Evolutionary conservation across 208 protist genomes (phyloP), one percentile per base, ranked within the genome.

Genomic region (Trypanosomatidae sp.): DNA sequence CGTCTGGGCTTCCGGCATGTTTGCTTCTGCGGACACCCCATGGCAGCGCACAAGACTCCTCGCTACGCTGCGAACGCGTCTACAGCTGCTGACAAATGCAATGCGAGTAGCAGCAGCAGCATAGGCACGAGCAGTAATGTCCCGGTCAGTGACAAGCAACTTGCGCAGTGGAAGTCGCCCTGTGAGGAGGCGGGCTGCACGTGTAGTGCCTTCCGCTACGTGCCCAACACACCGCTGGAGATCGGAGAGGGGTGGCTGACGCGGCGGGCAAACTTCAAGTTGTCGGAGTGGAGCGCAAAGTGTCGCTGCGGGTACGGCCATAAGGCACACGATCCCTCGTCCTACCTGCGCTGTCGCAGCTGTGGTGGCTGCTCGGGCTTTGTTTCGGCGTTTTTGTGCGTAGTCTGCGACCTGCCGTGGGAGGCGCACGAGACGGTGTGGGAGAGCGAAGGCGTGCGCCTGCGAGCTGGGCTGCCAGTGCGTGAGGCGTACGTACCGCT

Each of bases 231-330:
- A 12, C 94, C 94, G 15, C 91, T 95, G 59, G 92, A 97, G 69
- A 95, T 97, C 52, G 92, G 94, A 5, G 90, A 96, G 50, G 81
- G 74, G 1, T 96, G 91, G 90, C 83, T 98, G 41, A 82, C 86
- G 22, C 87, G 87, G 13, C 80, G 92, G 9, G 72, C 66, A 0
- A 81, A 90, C 66, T 96, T 87, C 71, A 79, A 96, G 69, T 69
- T 77, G 15, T 58, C 71, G 47, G 50, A 71, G 72, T 97, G 88
- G 88, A 87, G 84, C 15, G 73, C 86, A 43, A 94, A 94, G 82
- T 98, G 94, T 75, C 84, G 83, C 60, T 98, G 92, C 83, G 76
- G 84, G 4, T 89, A 98, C 73, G 84, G 85, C 13, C 64, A 77
- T 71, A 76, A 72, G 49, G 76, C 75, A 41, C 94, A 98, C 76